Evolutionary conservation across 345 rosid genomes (phyloP).

Genomic region (Pseudoturritis turrita): DNA sequence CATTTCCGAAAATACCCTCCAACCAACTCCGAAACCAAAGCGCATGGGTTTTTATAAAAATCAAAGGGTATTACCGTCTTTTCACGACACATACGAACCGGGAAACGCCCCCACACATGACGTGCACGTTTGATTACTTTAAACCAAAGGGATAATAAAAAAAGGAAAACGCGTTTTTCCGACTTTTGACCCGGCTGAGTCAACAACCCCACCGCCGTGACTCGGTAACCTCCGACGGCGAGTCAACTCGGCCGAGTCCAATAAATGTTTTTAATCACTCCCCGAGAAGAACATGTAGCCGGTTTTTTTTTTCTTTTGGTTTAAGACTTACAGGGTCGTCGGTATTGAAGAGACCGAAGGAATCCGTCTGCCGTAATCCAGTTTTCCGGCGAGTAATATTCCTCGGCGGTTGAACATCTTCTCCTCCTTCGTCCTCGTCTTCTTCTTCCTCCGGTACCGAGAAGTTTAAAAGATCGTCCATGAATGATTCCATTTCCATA

Average conservation of each 20-base stretch:
- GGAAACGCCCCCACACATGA: conserved; percentile 27
- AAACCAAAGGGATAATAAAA: neutral
- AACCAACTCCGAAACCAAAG: neutral
- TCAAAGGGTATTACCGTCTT: conserved; percentile 37
- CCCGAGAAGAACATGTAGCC: neutral
- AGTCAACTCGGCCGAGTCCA: conserved; percentile 26
- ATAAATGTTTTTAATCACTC: neutral
- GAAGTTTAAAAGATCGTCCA: conserved; percentile 37
- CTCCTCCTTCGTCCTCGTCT: neutral
- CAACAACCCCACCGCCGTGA: conserved; percentile 18
- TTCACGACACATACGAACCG: neutral
- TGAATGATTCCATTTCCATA: conserved; percentile 31
- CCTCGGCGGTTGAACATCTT: neutral
- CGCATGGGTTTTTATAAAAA: neutral
- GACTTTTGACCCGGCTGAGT: conserved; percentile 33
- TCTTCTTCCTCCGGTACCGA: conserved; percentile 27
- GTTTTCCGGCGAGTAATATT: conserved; percentile 29
- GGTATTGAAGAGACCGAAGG: conserved; percentile 14
- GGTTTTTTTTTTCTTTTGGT: neutral
- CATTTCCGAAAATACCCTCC: conserved; percentile 36
- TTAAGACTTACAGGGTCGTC: conserved; percentile 25
- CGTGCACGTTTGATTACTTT: conserved; percentile 16
- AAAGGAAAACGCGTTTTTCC: conserved; percentile 29
- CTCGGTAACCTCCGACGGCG: conserved; percentile 15
- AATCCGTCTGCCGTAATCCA: conserved; percentile 27